Evolutionary conservation across 225 moss, liverwort and hornwort species (phyloP).

Genomic region (Physcomitrellopsis africana): DNA sequence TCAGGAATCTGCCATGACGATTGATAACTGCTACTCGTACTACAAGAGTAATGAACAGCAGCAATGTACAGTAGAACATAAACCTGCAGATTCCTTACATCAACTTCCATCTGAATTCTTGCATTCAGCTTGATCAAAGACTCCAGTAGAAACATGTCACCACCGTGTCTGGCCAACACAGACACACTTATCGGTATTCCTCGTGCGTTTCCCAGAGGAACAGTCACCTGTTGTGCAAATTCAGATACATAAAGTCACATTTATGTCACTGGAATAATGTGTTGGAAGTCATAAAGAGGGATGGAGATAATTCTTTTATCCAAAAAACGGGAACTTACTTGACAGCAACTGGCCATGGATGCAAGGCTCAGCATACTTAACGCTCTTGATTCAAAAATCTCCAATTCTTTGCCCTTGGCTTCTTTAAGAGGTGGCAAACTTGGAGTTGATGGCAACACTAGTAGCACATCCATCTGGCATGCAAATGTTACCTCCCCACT

Average conservation of each 20-base stretch:
- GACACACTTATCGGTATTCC: conserved; percentile 62
- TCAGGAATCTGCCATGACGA: no score
- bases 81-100: conserved; percentile 33
- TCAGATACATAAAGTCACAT: neutral
- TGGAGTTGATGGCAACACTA: conserved; percentile 59
- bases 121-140: conserved; percentile 52
- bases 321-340: conserved; percentile 34
- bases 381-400: conserved; percentile 61
- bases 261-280: neutral
- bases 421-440: conserved; percentile 52
- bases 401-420: conserved; percentile 56
- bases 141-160: conserved; percentile 58
- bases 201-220: conserved; percentile 52
- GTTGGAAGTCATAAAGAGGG: neutral
- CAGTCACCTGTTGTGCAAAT: conserved; percentile 42
- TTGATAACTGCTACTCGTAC: neutral
- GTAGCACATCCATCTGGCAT: conserved; percentile 43
- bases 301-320: conserved; percentile 8
- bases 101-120: conserved; percentile 43
- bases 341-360: conserved; percentile 60
- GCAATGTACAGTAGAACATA: neutral
- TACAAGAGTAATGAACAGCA: neutral
- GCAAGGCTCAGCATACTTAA: conserved; percentile 60
- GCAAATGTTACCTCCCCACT: conserved; percentile 6
- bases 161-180: conserved; percentile 57